These are phyloP conservation scores for Neoboletus subvelutipes DNA, from an alignment of 768 basidiomycete genomes.

Conservation along the genomic window DNA sequence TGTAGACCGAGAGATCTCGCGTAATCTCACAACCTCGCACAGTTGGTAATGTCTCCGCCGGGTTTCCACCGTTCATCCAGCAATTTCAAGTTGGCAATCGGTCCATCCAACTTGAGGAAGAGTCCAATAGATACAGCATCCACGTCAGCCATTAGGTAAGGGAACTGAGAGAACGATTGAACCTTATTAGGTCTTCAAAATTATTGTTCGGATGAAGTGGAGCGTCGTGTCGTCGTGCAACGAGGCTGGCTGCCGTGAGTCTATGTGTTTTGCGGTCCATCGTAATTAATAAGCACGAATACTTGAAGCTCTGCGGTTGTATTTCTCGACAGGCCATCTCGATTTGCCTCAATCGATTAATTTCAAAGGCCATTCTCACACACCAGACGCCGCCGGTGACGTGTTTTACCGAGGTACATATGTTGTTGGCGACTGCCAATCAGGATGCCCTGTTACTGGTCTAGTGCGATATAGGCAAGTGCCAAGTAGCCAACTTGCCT, in stretches of 20 bases:
- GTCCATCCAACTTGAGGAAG: not conserved
- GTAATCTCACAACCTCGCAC: not conserved
- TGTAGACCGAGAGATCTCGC: not conserved
- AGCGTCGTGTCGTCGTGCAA: conserved; percentile 3
- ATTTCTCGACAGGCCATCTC: not conserved
- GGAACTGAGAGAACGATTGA: not conserved
- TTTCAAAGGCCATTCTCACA: conserved; percentile 2
- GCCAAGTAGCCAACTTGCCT: not conserved
- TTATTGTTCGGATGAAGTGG: not conserved
- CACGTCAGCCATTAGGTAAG: conserved; percentile 14
- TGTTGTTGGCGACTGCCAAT: conserved; percentile 4
- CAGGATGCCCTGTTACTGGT: conserved; percentile 1
- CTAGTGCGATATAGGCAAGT: conserved; percentile 9
- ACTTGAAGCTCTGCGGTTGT: not conserved
- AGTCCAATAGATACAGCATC: conserved; percentile 17
- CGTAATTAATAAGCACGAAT: not conserved
- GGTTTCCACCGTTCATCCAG: conserved; percentile 1
- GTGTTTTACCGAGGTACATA: not conserved
- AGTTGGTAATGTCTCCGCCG: not conserved
- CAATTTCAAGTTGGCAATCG: conserved; percentile 9
- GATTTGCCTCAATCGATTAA: not conserved
- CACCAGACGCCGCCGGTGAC: conserved; percentile 7
- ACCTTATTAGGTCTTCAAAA: not conserved
- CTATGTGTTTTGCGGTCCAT: not conserved
- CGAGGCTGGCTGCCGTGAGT: conserved; percentile 8